These are phyloP conservation scores for Hibiscus tridactylites DNA, from an alignment of 345 rosid genomes.

Conservation along the genomic window DNA sequence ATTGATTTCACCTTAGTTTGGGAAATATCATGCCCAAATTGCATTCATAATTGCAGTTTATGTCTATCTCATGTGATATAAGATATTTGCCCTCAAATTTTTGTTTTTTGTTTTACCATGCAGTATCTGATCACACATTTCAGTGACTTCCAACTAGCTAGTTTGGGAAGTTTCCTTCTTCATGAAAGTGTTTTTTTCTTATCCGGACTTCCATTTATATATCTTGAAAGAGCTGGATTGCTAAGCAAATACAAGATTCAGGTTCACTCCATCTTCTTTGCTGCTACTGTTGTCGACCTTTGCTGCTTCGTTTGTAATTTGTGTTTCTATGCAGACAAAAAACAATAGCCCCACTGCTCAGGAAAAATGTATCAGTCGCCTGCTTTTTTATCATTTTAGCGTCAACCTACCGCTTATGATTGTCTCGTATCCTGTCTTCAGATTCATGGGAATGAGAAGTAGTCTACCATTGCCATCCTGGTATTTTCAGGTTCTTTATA, in stretches of 20 bases:
- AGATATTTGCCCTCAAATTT: not conserved
- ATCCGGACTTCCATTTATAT: conserved; percentile 85
- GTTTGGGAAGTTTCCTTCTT: conserved; percentile 85
- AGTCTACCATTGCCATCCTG: conserved; percentile 98
- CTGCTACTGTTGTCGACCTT: not conserved
- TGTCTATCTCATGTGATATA: too few species aligned
- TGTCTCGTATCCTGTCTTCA: conserved; percentile 83
- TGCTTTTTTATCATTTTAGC: conserved; percentile 74
- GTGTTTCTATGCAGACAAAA: conserved; percentile 51
- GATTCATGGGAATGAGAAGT: conserved; percentile 86
- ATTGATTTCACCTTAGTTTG: not conserved
- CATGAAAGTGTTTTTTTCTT: conserved; percentile 91
- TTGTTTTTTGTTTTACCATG: conserved; percentile 19
- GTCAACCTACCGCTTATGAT: conserved; percentile 90
- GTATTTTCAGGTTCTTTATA: conserved; percentile 93
- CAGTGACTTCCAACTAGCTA: conserved; percentile 86
- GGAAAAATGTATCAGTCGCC: conserved; percentile 74
- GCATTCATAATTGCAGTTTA: conserved; percentile 38
- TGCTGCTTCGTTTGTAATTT: conserved; percentile 10
- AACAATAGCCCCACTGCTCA: conserved; percentile 77
- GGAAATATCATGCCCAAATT: conserved; percentile 17
- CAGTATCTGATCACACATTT: conserved; percentile 75
- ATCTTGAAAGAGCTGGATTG: conserved; percentile 76
- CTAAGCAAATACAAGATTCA: conserved; percentile 80
- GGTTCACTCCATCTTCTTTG: conserved; percentile 43